These are phyloP conservation scores for Kazachstania martiniae DNA, from an alignment of 805 yeast species.

Conservation along the genomic window DNA sequence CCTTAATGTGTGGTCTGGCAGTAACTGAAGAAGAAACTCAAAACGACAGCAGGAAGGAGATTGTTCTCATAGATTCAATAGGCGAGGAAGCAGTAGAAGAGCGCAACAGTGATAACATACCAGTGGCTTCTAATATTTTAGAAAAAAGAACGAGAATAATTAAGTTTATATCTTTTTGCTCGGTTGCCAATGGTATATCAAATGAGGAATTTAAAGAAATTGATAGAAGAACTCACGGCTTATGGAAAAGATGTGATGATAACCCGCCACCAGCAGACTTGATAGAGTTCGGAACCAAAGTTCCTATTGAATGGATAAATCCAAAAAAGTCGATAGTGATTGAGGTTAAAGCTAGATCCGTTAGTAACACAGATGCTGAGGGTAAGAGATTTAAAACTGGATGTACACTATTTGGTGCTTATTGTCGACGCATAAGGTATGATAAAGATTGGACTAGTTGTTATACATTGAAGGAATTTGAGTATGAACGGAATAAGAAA, in stretches of 20 bases:
- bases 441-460: constrained; percentile 57
- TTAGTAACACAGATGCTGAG: constrained; percentile 37
- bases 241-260: constrained; percentile 43
- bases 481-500: constrained; percentile 4
- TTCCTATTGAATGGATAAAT: constrained; percentile 68
- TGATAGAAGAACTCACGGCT: constrained; percentile 42
- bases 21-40: constrained; percentile 25
- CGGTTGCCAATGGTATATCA: constrained; percentile 78
- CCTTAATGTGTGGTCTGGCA: constrained; percentile 65
- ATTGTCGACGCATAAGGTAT: constrained; percentile 52
- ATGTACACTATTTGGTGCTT: constrained; percentile 65
- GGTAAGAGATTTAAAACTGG: constrained; percentile 47
- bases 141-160: constrained; percentile 4
- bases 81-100: constrained; percentile 1
- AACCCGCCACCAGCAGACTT: constrained; percentile 32
- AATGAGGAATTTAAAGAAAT: constrained; percentile 50
- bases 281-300: constrained; percentile 45
- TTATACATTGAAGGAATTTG: constrained; percentile 43
- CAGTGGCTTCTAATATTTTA: neutral
- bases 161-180: constrained; percentile 56
- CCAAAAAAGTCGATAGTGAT: constrained; percentile 70
- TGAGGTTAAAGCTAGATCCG: constrained; percentile 73
- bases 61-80: too few relatives aligned
- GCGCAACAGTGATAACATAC: constrained; percentile 4
- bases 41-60: too few relatives aligned